phyloP scores from a whole-genome alignment of 2,329 filamentous ascomycete genomes.

The Chalaropsis ovoidea region DNA sequence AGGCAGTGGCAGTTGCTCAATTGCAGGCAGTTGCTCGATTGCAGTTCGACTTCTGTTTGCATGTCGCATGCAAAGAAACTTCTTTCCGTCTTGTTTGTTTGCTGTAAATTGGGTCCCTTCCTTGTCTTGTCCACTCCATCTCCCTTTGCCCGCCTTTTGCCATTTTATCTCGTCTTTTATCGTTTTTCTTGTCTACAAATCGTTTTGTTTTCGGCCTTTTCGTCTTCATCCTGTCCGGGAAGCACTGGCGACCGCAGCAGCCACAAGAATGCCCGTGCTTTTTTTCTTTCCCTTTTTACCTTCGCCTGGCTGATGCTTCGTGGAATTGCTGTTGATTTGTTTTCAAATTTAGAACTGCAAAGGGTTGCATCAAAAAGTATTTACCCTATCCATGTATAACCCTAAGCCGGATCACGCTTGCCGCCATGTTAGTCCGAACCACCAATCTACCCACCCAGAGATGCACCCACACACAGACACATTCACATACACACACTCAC shows the following conservation, averaged over 20 bases:
- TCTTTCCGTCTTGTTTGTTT: neutral
- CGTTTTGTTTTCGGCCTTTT: constrained; percentile 5
- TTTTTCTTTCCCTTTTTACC: neutral
- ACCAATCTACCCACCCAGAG: neutral
- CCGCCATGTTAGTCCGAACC: neutral
- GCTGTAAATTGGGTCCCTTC: neutral
- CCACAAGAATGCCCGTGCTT: neutral
- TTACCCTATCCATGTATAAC: neutral
- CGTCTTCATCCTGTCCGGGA: neutral
- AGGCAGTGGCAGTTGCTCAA: no score
- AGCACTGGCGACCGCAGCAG: neutral
- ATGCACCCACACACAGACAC: neutral
- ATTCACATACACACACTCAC: neutral
- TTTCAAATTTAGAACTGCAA: neutral
- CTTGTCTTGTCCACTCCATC: neutral
- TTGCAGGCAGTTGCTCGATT: no score
- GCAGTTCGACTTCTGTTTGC: neutral
- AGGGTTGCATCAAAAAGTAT: neutral
- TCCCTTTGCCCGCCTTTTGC: neutral
- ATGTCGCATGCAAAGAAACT: neutral
- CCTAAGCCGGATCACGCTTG: neutral
- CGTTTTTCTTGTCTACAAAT: no score
- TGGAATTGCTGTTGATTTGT: neutral
- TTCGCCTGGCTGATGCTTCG: neutral
- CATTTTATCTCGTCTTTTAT: neutral